Evolutionary conservation across 305 asterid genomes (phyloP).

Genomic region (Solanum aculeatissimum): DNA sequence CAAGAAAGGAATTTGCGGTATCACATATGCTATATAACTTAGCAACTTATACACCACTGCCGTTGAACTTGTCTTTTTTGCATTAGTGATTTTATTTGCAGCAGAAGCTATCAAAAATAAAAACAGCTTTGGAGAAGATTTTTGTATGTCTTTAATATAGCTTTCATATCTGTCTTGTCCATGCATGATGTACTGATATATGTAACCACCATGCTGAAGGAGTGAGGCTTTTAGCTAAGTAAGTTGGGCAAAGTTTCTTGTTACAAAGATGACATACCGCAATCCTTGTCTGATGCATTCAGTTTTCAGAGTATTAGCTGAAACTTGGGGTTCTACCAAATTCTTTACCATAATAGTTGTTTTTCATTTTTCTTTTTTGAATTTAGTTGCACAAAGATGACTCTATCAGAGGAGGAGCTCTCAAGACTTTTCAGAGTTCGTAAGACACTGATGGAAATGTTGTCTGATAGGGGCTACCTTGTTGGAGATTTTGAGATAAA

Average conservation of each 20-base stretch:
- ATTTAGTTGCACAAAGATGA: conserved; percentile 29
- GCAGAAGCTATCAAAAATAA: not conserved
- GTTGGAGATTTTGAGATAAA: conserved; percentile 61
- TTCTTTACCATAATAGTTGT: not conserved
- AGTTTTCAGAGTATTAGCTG: not conserved
- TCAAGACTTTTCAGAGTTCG: conserved; percentile 42
- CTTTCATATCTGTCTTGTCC: not conserved
- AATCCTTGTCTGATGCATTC: not conserved
- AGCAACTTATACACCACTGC: not conserved
- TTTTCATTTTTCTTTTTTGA: not conserved
- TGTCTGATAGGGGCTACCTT: conserved; percentile 54
- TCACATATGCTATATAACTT: not conserved
- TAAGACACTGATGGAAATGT: conserved; percentile 63
- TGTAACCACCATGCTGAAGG: not conserved
- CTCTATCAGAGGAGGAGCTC: conserved; percentile 49
- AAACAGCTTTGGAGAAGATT: not conserved
- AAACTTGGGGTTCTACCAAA: not conserved
- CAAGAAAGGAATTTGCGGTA: not conserved
- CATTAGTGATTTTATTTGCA: not conserved
- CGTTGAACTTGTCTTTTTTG: not conserved
- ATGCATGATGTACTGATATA: not conserved
- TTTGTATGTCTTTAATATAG: not conserved
- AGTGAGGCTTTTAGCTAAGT: not conserved
- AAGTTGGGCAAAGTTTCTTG: not conserved
- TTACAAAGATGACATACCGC: not conserved